Base-by-base conservation (phyloP, 129 eudicot genomes). In the Pseudognaphalium luteoalbum region DNA sequence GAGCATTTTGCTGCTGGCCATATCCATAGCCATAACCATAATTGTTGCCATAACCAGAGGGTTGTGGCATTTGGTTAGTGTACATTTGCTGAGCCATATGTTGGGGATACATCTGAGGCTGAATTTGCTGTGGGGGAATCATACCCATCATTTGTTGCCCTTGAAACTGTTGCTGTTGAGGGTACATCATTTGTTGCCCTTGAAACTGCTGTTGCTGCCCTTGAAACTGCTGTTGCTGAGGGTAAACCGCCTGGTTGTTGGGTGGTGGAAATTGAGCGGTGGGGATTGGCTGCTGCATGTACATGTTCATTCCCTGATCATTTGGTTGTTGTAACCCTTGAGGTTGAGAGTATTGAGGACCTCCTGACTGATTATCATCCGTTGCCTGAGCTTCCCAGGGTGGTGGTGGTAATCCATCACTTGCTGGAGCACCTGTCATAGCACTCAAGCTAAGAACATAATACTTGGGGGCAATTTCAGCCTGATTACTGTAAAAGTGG, bases 351-450 rank as follows among this genome's bases (percentile, higher is more conserved):
- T 81, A 81, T 41, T 64, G 80, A 71, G 74, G 61, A 64, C 73
- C 47, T 52, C 59, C 61, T 14, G 81, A 42, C 62, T 79, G 87
- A 54, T 80, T 74, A 78, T 65, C 82, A 47, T 75, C 87, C 15
- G 75, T 62, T n/a, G 86, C 57, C 75, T 81, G 87, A 73, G 87
- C 86, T 81, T 92, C 97, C 97, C 97, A 92, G 30, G 97, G 97
- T 66, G 97, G 97, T 6, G 93, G 96, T 37, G 97, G 96, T 33
- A 92, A 54, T 22, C 93, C 60, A 30, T 74, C 83, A 70, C 82
- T 80, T 44, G 73, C 74, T 64, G 79, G 81, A 70, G 81, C 72
- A 74, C 92, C 96, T 89, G 85, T 7, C n/a, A 67, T 11, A 86
- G 50, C 33, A 66, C 60, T 59, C 71, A 73, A 54, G 33, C 41